Evolutionary conservation across 129 eudicot genomes (phyloP).

Genomic region (Smallanthus sonchifolius): DNA sequence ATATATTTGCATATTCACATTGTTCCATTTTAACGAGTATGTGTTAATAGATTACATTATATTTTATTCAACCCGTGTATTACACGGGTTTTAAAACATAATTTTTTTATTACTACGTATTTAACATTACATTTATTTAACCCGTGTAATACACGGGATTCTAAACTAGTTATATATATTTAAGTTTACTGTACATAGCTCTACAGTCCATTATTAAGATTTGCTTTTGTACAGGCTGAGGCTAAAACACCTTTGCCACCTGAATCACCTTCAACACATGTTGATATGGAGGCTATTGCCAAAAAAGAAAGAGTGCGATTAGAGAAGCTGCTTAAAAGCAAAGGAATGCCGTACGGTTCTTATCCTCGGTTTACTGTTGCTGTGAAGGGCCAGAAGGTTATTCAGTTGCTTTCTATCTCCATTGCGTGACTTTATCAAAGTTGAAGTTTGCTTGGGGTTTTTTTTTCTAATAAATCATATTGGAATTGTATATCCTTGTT

Average conservation of each 20-base stretch:
- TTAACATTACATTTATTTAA: no score
- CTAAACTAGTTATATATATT: neutral
- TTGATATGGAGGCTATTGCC: slow-evolving; percentile 75
- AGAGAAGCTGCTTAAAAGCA: slow-evolving; percentile 66
- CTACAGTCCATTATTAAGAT: neutral
- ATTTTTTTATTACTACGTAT: no score
- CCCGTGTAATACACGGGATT: no score
- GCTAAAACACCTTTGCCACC: slow-evolving; percentile 39
- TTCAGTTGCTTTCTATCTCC: slow-evolving; percentile 1
- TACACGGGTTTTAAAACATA: no score
- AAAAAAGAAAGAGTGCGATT: slow-evolving; percentile 59
- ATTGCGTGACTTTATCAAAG: neutral
- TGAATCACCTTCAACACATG: slow-evolving; percentile 42
- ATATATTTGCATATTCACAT: no score
- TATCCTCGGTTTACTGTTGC: slow-evolving; percentile 82
- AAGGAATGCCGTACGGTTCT: slow-evolving; percentile 69
- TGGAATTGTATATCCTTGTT: neutral
- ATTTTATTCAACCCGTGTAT: no score
- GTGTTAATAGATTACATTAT: no score
- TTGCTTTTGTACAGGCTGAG: slow-evolving; percentile 31
- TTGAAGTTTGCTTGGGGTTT: neutral
- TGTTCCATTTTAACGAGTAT: no score
- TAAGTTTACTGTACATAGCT: neutral
- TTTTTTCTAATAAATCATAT: neutral
- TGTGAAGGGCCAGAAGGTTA: slow-evolving; percentile 88